Base-by-base conservation (phyloP, 2,329 filamentous ascomycete genomes). In the Aspergillus sp. region DNA sequence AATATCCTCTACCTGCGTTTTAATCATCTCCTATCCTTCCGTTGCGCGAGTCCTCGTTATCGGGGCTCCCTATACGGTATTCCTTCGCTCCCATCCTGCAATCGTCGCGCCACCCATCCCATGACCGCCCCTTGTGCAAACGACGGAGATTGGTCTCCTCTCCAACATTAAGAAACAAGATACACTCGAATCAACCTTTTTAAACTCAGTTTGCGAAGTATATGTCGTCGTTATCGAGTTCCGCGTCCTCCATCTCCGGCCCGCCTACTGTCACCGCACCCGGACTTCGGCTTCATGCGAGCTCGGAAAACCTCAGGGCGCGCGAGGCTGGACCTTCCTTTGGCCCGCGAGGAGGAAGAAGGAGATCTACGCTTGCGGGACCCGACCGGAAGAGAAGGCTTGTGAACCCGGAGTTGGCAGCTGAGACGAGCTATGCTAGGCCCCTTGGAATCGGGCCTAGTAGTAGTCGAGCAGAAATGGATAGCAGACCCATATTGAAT, bases 311-410 rank as follows among this genome's bases (percentile, higher is more conserved):
- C 20, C 46, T 59, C 41, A 62, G 60, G 20, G 51, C 42, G 41
- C 56, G 59, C 33, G 60, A 62, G 58, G 59, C 60, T 50, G 65
- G 60, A 8, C 53, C 64, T 61, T 40, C 58, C 56, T 40, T 54
- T 30, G 64, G 65, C 51, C 58, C 34, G 30, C 60, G 61, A 17
- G 20, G 55, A 15, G 64, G 64, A 45, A 56, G 64, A 54, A 57
- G 66, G 22, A 64, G 65, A 48, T 64, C 66, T 17, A 64, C 66
- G 19, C 50, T 67, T 12, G 51, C 61, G 33, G 66, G 62, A 24
- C 61, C 71, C 54, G 76, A 79, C 57, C 71, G 77, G 46, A 79
- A 79, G 65, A 73, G 77, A 59, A 73, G 76, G 59, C 62, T 79
- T 53, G 73, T 73, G n/a, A 72, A 70, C 51, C 59, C 70, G 27